phyloP scores from a whole-genome alignment of 2,329 filamentous ascomycete genomes.

The Mariannaea sp. region DNA sequence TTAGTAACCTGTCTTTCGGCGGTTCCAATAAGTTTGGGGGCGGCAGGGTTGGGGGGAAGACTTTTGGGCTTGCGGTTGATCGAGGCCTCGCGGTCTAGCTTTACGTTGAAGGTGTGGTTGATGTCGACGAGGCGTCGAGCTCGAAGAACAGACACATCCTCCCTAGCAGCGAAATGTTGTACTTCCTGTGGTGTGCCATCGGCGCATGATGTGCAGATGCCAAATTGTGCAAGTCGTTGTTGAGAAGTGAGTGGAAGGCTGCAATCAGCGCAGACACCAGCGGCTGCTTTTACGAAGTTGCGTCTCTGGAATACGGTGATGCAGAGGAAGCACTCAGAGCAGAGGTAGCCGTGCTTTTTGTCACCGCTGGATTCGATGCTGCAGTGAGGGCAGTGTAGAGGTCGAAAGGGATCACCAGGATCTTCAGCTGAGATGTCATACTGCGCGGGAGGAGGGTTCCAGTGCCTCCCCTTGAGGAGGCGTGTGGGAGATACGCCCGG shows the following conservation, averaged over 20 bases:
- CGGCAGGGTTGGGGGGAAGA: too few species aligned
- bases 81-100: too few species aligned
- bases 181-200: neutral
- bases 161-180: neutral
- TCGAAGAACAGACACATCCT: neutral
- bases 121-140: neutral
- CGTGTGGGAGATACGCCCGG: conserved; percentile 10
- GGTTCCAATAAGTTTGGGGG: too few species aligned
- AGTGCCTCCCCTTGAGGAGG: neutral
- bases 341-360: neutral
- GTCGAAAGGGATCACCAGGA: conserved; percentile 1
- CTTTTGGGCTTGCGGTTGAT: too few species aligned
- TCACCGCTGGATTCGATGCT: neutral
- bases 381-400: conserved; percentile 12
- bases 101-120: too few species aligned
- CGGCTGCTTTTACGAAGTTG: conserved; percentile 1
- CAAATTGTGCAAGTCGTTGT: conserved; percentile 4
- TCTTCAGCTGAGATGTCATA: neutral
- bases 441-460: neutral
- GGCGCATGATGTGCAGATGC: neutral
- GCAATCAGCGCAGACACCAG: conserved; percentile 5
- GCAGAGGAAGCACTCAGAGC: too few species aligned
- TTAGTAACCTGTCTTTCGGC: too few species aligned
- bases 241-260: neutral
- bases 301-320: too few species aligned